Evolutionary conservation across 192 early-diverging fungal genomes (phyloP).

Genomic region (Linnemannia hyalina): DNA sequence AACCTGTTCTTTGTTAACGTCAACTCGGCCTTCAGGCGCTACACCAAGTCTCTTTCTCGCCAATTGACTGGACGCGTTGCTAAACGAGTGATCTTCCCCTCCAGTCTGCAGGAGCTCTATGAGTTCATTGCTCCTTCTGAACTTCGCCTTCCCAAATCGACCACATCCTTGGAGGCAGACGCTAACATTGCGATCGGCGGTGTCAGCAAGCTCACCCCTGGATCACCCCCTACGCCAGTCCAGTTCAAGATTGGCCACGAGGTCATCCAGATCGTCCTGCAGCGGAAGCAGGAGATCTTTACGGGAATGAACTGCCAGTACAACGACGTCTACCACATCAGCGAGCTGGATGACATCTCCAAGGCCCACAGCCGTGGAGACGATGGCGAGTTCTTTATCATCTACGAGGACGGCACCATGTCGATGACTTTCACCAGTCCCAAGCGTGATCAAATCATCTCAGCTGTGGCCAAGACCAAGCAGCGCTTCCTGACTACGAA

Average conservation of each 20-base stretch:
- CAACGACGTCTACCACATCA: conserved; percentile 91
- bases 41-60: conserved; percentile 68
- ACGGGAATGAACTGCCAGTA: conserved; percentile 77
- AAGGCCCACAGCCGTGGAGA: conserved; percentile 68
- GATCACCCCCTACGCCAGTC: conserved; percentile 77
- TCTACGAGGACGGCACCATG: conserved; percentile 76
- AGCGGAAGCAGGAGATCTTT: conserved; percentile 82
- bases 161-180: conserved; percentile 80
- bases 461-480: conserved; percentile 80
- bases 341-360: conserved; percentile 81
- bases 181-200: conserved; percentile 72
- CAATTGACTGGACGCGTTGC: conserved; percentile 67
- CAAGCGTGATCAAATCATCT: conserved; percentile 77
- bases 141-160: conserved; percentile 81
- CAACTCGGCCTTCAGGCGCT: conserved; percentile 83
- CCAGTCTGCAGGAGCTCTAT: conserved; percentile 75
- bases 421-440: conserved; percentile 79
- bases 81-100: conserved; percentile 79
- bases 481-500: conserved; percentile 76
- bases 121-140: conserved; percentile 82
- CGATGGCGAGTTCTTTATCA: conserved; percentile 82
- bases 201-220: conserved; percentile 77
- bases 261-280: conserved; percentile 82
- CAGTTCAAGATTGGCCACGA: conserved; percentile 87
- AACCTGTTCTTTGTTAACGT: conserved; percentile 86